Percentiles rank a stretch among this genome's conserved stretches.
These are phyloP conservation scores for Neocallimastix lanati DNA, from an alignment of 192 early-diverging fungal species.

Conservation along the genomic window DNA sequence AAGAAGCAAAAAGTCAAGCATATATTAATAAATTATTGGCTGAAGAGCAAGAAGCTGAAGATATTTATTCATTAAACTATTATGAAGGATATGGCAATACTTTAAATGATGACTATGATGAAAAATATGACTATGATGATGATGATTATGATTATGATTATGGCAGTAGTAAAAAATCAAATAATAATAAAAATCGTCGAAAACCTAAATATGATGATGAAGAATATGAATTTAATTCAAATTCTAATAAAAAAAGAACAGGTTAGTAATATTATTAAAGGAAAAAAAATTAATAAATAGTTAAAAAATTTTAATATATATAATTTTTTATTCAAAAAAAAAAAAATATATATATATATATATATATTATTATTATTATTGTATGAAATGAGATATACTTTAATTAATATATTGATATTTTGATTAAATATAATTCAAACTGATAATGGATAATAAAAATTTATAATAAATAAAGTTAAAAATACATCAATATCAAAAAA, in stretches of 20 bases:
- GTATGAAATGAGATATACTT: too few relatives aligned
- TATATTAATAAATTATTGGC: constrained; percentile 61
- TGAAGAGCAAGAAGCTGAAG: constrained; percentile 23
- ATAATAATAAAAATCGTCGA: constrained; percentile 16
- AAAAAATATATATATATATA: too few relatives aligned
- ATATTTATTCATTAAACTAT: neutral
- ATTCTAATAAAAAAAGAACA: constrained; percentile 11
- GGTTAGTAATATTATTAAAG: constrained; percentile 9
- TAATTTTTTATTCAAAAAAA: too few relatives aligned
- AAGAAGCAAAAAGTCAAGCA: constrained; percentile 61
- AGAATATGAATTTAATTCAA: neutral
- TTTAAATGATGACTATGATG: constrained; percentile 18
- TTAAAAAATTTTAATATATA: too few relatives aligned
- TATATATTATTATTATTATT: too few relatives aligned
- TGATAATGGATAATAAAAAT: too few relatives aligned
- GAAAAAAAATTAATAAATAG: too few relatives aligned
- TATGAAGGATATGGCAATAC: neutral
- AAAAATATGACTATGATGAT: constrained; percentile 27
- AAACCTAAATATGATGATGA: neutral
- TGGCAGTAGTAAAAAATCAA: constrained; percentile 10
- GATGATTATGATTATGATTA: constrained; percentile 18
- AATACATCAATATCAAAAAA: neutral
- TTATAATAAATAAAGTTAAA: neutral
- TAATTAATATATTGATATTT: too few relatives aligned
- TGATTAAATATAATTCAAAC: too few relatives aligned